Evolutionary conservation across 495 filamentous ascomycete species (phyloP).

Genomic region (Penicillium nucicola): DNA sequence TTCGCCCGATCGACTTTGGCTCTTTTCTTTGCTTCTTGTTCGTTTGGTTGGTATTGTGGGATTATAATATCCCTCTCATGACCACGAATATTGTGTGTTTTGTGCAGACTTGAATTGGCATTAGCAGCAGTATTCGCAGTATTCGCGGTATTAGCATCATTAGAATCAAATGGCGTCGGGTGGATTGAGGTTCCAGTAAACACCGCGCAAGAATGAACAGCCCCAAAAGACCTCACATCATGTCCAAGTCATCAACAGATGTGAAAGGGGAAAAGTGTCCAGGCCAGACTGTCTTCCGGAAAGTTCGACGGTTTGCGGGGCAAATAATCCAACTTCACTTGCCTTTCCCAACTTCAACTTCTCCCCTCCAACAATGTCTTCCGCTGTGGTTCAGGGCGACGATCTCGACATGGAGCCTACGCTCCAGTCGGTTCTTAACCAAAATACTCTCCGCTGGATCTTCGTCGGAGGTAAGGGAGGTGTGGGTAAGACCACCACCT

Average conservation of each 20-base stretch:
- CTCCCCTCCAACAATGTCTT: conserved; percentile 57
- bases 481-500: conserved; percentile 99
- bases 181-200: no score
- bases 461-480: conserved; percentile 99
- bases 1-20: conserved; percentile 11
- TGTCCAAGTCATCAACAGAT: no score
- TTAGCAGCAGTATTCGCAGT: no score
- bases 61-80: no score
- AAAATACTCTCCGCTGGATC: conserved; percentile 95
- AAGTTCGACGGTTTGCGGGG: conserved; percentile 38
- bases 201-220: no score
- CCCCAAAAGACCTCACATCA: no score
- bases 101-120: no score
- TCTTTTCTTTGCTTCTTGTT: neutral
- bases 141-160: no score
- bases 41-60: neutral
- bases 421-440: conserved; percentile 90
- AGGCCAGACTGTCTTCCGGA: conserved; percentile 24
- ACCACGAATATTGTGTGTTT: no score
- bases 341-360: conserved; percentile 5
- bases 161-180: no score
- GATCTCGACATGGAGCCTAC: conserved; percentile 85
- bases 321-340: conserved; percentile 20
- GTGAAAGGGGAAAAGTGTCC: neutral
- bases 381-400: conserved; percentile 60